Evolutionary conservation across 805 yeast genomes (phyloP).

Genomic region (Starmerella vitae): DNA sequence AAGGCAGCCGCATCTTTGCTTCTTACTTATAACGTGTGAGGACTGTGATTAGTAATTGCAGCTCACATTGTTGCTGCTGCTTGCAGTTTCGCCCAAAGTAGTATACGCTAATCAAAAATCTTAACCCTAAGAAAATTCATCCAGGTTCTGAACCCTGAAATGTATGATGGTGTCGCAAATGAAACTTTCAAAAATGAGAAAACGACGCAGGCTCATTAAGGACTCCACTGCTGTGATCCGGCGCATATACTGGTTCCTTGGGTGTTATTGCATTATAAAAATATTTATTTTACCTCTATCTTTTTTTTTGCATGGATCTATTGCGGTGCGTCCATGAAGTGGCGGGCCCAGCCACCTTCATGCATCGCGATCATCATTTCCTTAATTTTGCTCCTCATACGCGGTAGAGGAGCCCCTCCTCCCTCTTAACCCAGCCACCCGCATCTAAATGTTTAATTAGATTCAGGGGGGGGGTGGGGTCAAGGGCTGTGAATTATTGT

Average conservation of each 20-base stretch:
- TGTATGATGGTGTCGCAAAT: not conserved
- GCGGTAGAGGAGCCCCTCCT: not conserved
- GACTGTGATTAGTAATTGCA: constrained; percentile 13
- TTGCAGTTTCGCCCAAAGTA: constrained; percentile 16
- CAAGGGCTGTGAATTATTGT: not conserved
- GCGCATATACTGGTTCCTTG: no score
- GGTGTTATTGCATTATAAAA: no score
- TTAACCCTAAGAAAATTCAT: constrained; percentile 7
- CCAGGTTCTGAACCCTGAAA: not conserved
- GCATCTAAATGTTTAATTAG: not conserved
- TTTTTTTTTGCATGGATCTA: no score
- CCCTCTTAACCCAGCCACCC: not conserved
- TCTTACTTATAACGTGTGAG: constrained; percentile 16
- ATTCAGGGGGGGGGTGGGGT: not conserved
- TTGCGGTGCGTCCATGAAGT: no score
- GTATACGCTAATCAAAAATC: constrained; percentile 18
- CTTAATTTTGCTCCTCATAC: not conserved
- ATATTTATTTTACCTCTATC: no score
- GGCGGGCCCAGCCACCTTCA: not conserved
- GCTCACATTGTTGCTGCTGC: constrained; percentile 15
- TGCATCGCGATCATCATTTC: not conserved
- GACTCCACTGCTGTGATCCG: no score
- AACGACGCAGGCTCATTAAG: no score
- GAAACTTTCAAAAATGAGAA: no score
- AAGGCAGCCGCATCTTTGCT: not conserved